Evolutionary conservation across 2,329 filamentous ascomycete species (phyloP).

Genomic region (Arthroderma sp.): DNA sequence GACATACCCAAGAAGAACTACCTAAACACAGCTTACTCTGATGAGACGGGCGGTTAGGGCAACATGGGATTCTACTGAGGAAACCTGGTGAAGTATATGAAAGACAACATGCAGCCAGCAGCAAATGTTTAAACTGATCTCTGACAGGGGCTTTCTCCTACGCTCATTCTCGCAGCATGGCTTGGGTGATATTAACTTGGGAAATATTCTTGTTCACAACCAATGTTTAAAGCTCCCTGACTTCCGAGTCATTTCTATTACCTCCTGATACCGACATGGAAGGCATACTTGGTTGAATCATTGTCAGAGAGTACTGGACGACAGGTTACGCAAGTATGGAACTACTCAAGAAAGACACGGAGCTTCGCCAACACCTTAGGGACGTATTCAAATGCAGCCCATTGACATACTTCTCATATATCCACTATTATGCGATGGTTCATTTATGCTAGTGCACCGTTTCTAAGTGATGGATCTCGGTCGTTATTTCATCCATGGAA

Average conservation of each 20-base stretch:
- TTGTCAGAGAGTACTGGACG: constrained; percentile 7
- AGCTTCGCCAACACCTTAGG: not conserved
- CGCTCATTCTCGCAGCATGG: constrained; percentile 3
- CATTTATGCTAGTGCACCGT: too few species aligned
- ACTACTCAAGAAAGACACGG: constrained; percentile 6
- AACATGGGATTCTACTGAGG: not conserved
- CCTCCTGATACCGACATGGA: constrained; percentile 4
- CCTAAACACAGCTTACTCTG: too few species aligned
- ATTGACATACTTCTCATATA: too few species aligned
- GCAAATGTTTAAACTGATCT: not conserved
- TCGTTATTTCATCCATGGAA: too few species aligned
- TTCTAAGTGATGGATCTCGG: too few species aligned
- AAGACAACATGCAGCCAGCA: not conserved
- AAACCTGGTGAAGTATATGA: constrained; percentile 2
- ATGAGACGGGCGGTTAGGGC: too few species aligned
- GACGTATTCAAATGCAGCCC: too few species aligned
- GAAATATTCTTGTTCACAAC: constrained; percentile 4
- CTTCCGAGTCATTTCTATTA: constrained; percentile 3
- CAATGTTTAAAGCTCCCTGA: not conserved
- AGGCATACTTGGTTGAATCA: constrained; percentile 4
- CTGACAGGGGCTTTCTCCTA: constrained; percentile 1
- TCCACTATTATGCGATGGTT: too few species aligned
- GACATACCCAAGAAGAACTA: too few species aligned
- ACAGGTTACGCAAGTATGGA: constrained; percentile 7
- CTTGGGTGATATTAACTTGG: constrained; percentile 1